phyloP scores from a whole-genome alignment of 2,329 filamentous ascomycete genomes.

The Elsinoe australis region DNA sequence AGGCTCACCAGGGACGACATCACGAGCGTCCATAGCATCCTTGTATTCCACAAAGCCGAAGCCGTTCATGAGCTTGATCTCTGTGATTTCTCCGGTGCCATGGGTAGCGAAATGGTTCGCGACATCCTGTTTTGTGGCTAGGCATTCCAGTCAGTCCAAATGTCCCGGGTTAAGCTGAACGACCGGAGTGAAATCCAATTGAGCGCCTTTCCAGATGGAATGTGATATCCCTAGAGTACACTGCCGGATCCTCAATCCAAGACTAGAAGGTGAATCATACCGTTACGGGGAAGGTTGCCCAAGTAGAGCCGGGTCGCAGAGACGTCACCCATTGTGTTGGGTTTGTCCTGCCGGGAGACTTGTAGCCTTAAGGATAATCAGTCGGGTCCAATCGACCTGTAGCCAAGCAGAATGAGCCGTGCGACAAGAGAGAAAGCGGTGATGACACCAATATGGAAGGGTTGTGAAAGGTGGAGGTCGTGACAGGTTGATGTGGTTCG shows the following conservation, averaged over 20 bases:
- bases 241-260: constrained; percentile 19
- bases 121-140: constrained; percentile 94
- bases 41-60: constrained; percentile 99
- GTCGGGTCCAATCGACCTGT: constrained; percentile 1
- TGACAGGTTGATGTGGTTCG: not conserved
- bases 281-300: constrained; percentile 93
- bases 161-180: constrained; percentile 8
- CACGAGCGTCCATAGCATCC: constrained; percentile 93
- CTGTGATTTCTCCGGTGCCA: constrained; percentile 93
- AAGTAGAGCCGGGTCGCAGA: constrained; percentile 93
- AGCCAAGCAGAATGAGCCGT: not conserved
- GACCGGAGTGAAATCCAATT: constrained; percentile 13
- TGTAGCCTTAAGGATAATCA: too few species aligned
- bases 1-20: constrained; percentile 88
- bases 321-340: constrained; percentile 69
- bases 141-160: constrained; percentile 41
- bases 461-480: not conserved
- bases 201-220: constrained; percentile 11
- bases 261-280: constrained; percentile 49
- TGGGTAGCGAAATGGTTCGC: constrained; percentile 92
- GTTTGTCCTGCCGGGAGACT: too few species aligned
- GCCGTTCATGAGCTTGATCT: constrained; percentile 99
- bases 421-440: not conserved
- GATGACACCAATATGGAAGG: not conserved
- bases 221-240: constrained; percentile 15